Evolutionary conservation across 2,329 filamentous ascomycete genomes (phyloP).

Genomic region (Colletotrichum zoysiae): DNA sequence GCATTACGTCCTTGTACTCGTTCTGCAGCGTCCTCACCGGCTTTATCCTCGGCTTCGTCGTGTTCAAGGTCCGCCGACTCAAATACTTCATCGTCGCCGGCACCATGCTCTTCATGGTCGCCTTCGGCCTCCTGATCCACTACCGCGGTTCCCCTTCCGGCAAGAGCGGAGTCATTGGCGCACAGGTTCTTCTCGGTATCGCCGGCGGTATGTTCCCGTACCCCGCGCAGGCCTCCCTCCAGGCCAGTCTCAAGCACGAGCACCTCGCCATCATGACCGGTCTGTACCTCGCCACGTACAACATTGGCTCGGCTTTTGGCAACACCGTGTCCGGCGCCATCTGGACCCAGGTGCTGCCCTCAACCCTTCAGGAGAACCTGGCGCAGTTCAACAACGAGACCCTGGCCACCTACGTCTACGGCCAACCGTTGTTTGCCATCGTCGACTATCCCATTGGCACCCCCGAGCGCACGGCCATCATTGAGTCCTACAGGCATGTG

Average conservation of each 20-base stretch:
- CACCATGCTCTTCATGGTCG: constrained; percentile 72
- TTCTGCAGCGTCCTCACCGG: constrained; percentile 70
- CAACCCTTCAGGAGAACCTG: constrained; percentile 52
- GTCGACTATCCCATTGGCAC: constrained; percentile 56
- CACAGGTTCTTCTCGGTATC: constrained; percentile 72
- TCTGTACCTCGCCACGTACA: constrained; percentile 73
- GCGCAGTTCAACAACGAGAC: constrained; percentile 53
- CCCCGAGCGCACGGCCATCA: constrained; percentile 57
- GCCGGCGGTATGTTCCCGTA: constrained; percentile 73
- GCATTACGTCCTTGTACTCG: constrained; percentile 70
- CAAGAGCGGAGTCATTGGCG: constrained; percentile 70
- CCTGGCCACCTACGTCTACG: constrained; percentile 52
- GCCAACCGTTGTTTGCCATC: constrained; percentile 51
- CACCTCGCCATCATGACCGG: constrained; percentile 74
- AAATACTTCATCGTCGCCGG: constrained; percentile 74
- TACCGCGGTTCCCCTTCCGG: constrained; percentile 67
- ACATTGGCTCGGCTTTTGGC: constrained; percentile 71
- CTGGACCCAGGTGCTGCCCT: constrained; percentile 70
- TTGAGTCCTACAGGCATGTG: constrained; percentile 60
- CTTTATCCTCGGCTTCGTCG: constrained; percentile 66
- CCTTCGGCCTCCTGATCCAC: constrained; percentile 73
- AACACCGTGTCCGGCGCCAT: constrained; percentile 72
- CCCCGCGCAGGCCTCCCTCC: constrained; percentile 60
- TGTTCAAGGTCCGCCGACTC: constrained; percentile 69
- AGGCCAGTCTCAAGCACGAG: constrained; percentile 59